Evolutionary conservation across 768 basidiomycete genomes (phyloP), one percentile per base, ranked within the genome.

Genomic region (Leccinum variicolor): DNA sequence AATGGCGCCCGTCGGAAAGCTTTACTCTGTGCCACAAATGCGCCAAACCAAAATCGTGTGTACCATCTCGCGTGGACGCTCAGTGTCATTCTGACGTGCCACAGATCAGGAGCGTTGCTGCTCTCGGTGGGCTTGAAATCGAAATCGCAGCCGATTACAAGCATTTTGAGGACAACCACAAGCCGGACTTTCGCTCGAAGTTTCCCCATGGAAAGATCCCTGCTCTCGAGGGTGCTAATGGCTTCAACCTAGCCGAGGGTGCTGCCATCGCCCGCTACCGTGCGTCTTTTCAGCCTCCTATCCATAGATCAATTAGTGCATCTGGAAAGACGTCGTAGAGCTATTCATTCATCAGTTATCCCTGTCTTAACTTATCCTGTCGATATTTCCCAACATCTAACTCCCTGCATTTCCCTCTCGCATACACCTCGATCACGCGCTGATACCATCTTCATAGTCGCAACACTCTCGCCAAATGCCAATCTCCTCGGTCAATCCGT

Each of bases 121-220:
- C 86, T 25, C 71, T 81, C 13, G 83, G 74, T 43, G 86, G 84
- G 36, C 66, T 90, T 59, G 77, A 83, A 50, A 61, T 90, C 55
- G 81, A 84, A 57, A 58, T 79, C 52, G 80, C 83, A 15, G 73
- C 75, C 19, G 66, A 62, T 55, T 90, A 89, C 71, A 78, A 76
- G 54, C 85, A 88, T 70, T 75, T 72, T 58, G 79, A 84, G 64
- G 81, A 83, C 68, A 91, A 91, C 79, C 83, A 82, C 69, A 84
- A 82, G 67, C 80, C 87, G 0, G 87, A 85, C 31, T 92, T 85
- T 73, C 69, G 83, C 49, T 69, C 76, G 58, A 93, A 94, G 74
- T 94, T 92, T 74, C 84, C 88, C 51, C 80, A 80, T 57, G 88
- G 90, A 55, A 92, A 93, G 79, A 83, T 96, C 64, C 96, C 97